Percentiles rank a stretch among this genome's conserved stretches.
Evolutionary conservation across 352 stramenopile genomes (phyloP).

Genomic region (Phytophthora megakarya): DNA sequence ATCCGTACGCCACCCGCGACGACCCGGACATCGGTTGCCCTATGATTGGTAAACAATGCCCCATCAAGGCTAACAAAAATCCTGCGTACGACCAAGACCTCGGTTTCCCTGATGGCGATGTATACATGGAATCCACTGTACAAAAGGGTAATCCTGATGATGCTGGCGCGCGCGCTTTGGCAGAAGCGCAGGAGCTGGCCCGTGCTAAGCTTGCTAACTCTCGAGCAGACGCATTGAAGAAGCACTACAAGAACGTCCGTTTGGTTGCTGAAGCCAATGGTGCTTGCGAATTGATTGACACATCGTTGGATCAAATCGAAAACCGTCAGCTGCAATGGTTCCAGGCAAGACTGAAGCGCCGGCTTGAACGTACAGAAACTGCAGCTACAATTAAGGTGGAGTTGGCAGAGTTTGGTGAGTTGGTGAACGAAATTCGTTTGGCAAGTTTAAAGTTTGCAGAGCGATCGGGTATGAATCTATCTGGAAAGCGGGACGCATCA

Average conservation of each 20-base stretch:
- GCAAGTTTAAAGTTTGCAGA: slow-evolving; percentile 81
- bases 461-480: slow-evolving; percentile 86
- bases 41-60: slow-evolving; percentile 91
- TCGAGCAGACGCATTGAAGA: slow-evolving; percentile 78
- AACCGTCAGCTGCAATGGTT: slow-evolving; percentile 76
- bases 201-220: slow-evolving; percentile 74
- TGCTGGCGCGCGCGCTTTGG: slow-evolving; percentile 63
- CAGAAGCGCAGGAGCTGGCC: slow-evolving; percentile 68
- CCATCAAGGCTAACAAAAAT: slow-evolving; percentile 83
- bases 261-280: slow-evolving; percentile 83
- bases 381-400: slow-evolving; percentile 89
- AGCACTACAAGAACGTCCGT: slow-evolving; percentile 88
- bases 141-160: slow-evolving; percentile 76
- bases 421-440: slow-evolving; percentile 85
- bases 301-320: slow-evolving; percentile 78
- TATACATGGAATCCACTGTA: slow-evolving; percentile 77
- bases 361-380: slow-evolving; percentile 71
- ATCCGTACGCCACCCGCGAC: slow-evolving; percentile 87
- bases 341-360: slow-evolving; percentile 74
- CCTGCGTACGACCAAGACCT: slow-evolving; percentile 82
- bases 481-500: slow-evolving; percentile 75
- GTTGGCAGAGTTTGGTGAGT: slow-evolving; percentile 75
- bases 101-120: slow-evolving; percentile 79
- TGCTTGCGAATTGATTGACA: slow-evolving; percentile 75
- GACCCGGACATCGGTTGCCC: slow-evolving; percentile 83